These are phyloP conservation scores for Sanghuangporus sanghuang DNA, from an alignment of 1,284 basidiomycete genomes.

Conservation along the genomic window DNA sequence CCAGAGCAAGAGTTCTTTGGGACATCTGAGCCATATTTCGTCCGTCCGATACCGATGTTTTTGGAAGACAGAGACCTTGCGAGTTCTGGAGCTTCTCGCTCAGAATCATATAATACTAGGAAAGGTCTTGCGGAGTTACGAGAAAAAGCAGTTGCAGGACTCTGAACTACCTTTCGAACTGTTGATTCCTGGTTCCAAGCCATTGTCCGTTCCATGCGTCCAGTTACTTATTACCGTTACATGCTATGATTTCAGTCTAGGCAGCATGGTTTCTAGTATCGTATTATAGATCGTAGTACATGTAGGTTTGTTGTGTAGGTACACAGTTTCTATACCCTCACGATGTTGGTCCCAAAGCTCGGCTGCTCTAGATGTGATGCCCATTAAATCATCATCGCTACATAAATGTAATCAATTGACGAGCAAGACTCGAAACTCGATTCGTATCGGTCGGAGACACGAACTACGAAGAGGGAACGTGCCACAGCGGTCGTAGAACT, in stretches of 20 bases:
- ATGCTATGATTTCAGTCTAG: too few species aligned
- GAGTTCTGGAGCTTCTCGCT: constrained; percentile 18
- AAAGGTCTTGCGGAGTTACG: constrained; percentile 27
- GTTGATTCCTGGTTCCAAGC: too few species aligned
- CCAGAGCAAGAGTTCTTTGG: constrained; percentile 19
- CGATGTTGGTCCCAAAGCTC: too few species aligned
- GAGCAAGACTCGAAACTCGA: too few species aligned
- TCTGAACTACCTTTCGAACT: constrained; percentile 21
- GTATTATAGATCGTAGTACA: neutral
- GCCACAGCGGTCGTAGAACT: neutral
- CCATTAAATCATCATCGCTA: too few species aligned
- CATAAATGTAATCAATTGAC: too few species aligned
- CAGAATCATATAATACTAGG: constrained; percentile 3
- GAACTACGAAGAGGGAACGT: neutral
- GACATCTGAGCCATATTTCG: constrained; percentile 19
- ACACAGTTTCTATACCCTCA: neutral
- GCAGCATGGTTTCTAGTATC: too few species aligned
- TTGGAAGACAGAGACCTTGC: constrained; percentile 38
- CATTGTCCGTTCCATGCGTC: too few species aligned
- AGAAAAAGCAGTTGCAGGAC: constrained; percentile 31
- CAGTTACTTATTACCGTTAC: too few species aligned
- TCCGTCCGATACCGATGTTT: constrained; percentile 48
- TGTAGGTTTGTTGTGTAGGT: neutral
- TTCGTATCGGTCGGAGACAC: neutral
- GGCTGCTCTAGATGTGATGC: too few species aligned